A percentile compares a stretch with the other conserved stretches of the same genome.
Evolutionary conservation across 805 yeast species (phyloP).

Genomic region (Saccharomycopsis malanga): DNA sequence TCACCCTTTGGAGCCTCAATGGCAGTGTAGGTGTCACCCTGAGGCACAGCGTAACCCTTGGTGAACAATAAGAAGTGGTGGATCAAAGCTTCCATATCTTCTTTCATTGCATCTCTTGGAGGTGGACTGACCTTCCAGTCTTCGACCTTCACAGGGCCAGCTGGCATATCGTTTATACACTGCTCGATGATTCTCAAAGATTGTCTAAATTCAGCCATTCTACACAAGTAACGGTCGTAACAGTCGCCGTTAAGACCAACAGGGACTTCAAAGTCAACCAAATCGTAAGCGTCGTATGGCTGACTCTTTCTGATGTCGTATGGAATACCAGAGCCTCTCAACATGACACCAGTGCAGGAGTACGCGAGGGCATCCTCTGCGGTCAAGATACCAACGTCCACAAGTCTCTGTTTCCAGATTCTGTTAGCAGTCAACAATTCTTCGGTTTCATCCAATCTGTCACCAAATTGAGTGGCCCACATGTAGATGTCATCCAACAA

Average conservation of each 20-base stretch:
- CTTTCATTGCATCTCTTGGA: constrained; percentile 75
- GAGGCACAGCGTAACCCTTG: constrained; percentile 83
- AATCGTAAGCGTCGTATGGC: constrained; percentile 86
- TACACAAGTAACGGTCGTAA: constrained; percentile 78
- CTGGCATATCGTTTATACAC: constrained; percentile 86
- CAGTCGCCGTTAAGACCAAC: constrained; percentile 88
- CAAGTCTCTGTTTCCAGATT: constrained; percentile 85
- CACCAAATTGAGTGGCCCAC: constrained; percentile 97
- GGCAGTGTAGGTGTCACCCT: constrained; percentile 85
- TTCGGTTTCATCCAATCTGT: constrained; percentile 84
- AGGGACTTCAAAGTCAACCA: constrained; percentile 79
- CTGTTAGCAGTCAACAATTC: constrained; percentile 85
- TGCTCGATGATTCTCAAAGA: constrained; percentile 83
- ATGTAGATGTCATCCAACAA: constrained; percentile 82
- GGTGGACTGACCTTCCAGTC: constrained; percentile 84
- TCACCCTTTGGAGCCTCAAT: constrained; percentile 95
- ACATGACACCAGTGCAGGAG: constrained; percentile 79
- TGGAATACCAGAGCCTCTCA: constrained; percentile 86
- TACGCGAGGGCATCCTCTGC: constrained; percentile 85
- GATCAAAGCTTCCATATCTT: constrained; percentile 87
- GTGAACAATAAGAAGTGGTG: constrained; percentile 85
- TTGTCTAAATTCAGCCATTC: constrained; percentile 92
- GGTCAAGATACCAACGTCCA: constrained; percentile 70
- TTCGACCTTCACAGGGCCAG: constrained; percentile 87
- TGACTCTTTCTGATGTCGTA: constrained; percentile 79